Conservation (phyloP, 2,329 filamentous ascomycete genomes). For the Colletotrichum sojae region DNA sequence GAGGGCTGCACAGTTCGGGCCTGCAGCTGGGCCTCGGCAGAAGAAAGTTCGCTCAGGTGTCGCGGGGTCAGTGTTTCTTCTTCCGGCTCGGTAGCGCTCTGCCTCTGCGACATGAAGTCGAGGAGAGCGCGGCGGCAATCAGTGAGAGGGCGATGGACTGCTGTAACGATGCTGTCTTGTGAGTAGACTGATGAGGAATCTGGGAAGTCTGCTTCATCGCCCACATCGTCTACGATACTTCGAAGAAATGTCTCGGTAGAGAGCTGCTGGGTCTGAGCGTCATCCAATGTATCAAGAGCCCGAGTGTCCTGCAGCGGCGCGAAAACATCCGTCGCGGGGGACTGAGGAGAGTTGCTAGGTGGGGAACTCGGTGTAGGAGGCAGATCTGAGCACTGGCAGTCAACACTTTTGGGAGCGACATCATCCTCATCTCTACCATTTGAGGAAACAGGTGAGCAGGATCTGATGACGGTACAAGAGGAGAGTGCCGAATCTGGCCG, state of each 20-base stretch:
- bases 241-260: conserved; percentile 6
- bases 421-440: conserved; percentile 4
- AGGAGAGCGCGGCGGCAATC: background rate
- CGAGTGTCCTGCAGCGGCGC: conserved; percentile 13
- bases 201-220: conserved; percentile 23
- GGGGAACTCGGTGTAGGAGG: conserved; percentile 12
- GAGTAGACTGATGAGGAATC: conserved; percentile 45
- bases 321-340: conserved; percentile 25
- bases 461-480: conserved; percentile 3
- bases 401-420: conserved; percentile 1
- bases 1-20: conserved; percentile 11
- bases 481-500: conserved; percentile 20
- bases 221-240: conserved; percentile 15
- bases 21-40: background rate
- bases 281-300: conserved; percentile 28
- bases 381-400: background rate
- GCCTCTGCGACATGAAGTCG: conserved; percentile 25
- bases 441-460: background rate
- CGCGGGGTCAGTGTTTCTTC: conserved; percentile 7
- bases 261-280: conserved; percentile 28
- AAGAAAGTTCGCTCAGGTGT: conserved; percentile 19
- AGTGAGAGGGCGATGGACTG: conserved; percentile 29
- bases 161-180: conserved; percentile 42
- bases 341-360: conserved; percentile 17
- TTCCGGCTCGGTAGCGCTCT: conserved; percentile 9